Evolutionary conservation across 1,284 basidiomycete species (phyloP), one percentile per base, ranked within the genome.

Genomic region (Mycosarcoma mackinlayi): DNA sequence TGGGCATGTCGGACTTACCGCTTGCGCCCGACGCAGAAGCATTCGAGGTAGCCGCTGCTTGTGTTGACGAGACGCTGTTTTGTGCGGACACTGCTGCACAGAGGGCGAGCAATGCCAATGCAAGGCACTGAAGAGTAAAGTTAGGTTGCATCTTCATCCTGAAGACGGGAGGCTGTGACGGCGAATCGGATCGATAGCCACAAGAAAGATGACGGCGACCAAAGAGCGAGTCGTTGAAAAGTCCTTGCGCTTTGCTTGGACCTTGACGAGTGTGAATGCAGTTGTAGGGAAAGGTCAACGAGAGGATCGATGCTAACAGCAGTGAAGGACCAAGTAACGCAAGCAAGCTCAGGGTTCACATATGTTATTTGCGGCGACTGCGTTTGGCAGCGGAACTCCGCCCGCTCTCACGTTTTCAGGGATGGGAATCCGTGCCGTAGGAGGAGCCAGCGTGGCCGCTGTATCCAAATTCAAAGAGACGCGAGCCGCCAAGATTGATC

Each of bases 71-170:
- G 27, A 40, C 65, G 18, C 10, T 51, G 51, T 69, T 63, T 27
- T 69, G 65, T 14, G 65, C 65, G n/a, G 40, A 48, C 1, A 69
- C 65, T 7, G 55, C 55, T 6, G 46, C 60, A 23, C 59, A 62
- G 13, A 69, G 54, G 5, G 47, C 55, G 19, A 69, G 46, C 30
- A 69, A 37, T 5, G 46, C 48, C 14, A 69, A 50, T 47, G 47
- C 60, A 13, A 68, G 53, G 51, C 49, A 52, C 41, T 58, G 58
- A 8, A 68, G 35, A 18, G 46, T n/a, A 34, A 65, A 19, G 25
- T 16, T 25, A 10, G n/a, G 40, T 18, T 54, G 62, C n/a, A 55
- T 11, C 42, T 40, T 58, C 55, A 65, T 65, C 8, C 9, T 24
- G 28, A 19, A 28, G 11, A 14, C 13, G 7, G 23, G 27, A 23